Conservation (phyloP, 371 early-diverging fungal genomes). For the Amoeboaphelidium protococcarum region DNA sequence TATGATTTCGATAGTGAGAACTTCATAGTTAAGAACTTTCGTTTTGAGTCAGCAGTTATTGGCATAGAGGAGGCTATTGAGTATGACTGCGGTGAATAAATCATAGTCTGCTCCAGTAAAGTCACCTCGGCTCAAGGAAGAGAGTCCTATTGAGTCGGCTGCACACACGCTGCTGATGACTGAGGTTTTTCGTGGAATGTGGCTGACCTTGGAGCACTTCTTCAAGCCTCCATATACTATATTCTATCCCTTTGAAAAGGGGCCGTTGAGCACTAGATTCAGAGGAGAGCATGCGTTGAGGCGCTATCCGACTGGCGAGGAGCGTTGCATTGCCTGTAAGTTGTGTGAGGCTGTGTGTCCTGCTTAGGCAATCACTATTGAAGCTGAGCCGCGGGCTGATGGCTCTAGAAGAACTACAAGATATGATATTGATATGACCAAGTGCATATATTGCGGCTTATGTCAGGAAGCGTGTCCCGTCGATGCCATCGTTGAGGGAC, state of each 20-base stretch:
- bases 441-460: conserved; percentile 72
- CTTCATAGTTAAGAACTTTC: too few relatives aligned
- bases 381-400: conserved; percentile 86
- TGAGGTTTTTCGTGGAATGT: conserved; percentile 73
- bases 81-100: too few relatives aligned
- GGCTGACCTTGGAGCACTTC: conserved; percentile 69
- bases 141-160: not conserved
- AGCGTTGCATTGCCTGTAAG: conserved; percentile 94
- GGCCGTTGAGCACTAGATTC: conserved; percentile 72
- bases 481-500: conserved; percentile 88
- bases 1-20: too few relatives aligned
- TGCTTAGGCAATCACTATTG: conserved; percentile 95
- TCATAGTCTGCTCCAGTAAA: too few relatives aligned
- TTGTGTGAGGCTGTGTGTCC: conserved; percentile 94
- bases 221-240: conserved; percentile 89
- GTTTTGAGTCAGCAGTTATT: too few relatives aligned
- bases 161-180: conserved; percentile 1
- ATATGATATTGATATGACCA: conserved; percentile 97
- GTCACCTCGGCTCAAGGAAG: not conserved
- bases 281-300: conserved; percentile 91
- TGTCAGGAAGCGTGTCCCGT: conserved; percentile 90
- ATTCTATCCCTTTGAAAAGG: conserved; percentile 88
- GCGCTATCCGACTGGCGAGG: conserved; percentile 89
- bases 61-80: too few relatives aligned
- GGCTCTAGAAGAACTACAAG: conserved; percentile 83